Percentiles rank a stretch among this genome's conserved stretches.
phyloP scores from a whole-genome alignment of 2,329 filamentous ascomycete species.

The Septoria petroselini region DNA sequence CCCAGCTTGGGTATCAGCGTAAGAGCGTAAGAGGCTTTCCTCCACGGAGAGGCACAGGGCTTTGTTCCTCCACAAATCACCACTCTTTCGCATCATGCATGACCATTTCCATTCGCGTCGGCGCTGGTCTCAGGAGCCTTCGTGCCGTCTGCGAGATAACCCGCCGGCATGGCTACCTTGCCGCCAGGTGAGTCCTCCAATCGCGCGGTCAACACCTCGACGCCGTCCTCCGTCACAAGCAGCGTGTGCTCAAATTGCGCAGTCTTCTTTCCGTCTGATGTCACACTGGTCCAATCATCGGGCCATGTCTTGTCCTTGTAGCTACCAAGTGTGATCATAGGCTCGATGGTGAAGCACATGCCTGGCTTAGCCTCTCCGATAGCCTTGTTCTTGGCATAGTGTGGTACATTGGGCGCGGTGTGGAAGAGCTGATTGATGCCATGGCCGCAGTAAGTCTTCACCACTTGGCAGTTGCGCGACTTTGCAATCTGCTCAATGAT shows the following conservation, averaged over 20 bases:
- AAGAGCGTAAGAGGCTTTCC: no score
- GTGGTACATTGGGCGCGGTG: constrained; percentile 86
- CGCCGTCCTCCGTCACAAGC: constrained; percentile 76
- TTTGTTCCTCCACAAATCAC: no score
- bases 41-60: no score
- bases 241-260: constrained; percentile 93
- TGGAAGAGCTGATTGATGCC: constrained; percentile 94
- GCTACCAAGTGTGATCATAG: constrained; percentile 92
- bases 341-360: constrained; percentile 99
- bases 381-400: constrained; percentile 98
- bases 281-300: constrained; percentile 97
- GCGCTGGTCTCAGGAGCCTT: constrained; percentile 18
- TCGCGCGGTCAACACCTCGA: constrained; percentile 76
- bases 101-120: constrained; percentile 8
- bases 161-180: constrained; percentile 30
- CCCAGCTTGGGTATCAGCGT: no score
- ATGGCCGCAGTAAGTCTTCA: constrained; percentile 94
- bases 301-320: constrained; percentile 95
- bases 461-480: constrained; percentile 77
- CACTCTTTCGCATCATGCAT: no score
- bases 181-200: constrained; percentile 72
- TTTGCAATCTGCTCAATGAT: constrained; percentile 96
- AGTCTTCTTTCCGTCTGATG: constrained; percentile 80
- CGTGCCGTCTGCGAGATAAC: constrained; percentile 18
- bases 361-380: constrained; percentile 90